Percentiles rank a stretch among this genome's conserved stretches.
phyloP scores from a whole-genome alignment of 805 yeast genomes.

The Myxozyma sirexii region DNA sequence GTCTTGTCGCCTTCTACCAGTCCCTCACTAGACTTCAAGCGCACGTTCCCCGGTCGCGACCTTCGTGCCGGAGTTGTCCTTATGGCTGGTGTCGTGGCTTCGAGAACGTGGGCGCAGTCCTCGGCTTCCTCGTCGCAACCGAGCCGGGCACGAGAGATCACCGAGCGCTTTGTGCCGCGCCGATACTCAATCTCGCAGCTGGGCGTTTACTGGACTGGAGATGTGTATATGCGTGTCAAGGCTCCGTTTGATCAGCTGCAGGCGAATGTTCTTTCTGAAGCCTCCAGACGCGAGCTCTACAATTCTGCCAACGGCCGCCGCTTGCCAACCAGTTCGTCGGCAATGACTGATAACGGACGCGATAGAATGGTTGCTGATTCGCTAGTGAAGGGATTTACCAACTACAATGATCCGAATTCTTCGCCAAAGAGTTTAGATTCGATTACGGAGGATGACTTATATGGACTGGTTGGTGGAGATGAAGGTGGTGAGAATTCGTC shows the following conservation, averaged over 20 bases:
- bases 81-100: slow-evolving; percentile 11
- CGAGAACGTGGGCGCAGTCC: background rate
- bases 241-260: slow-evolving; percentile 1
- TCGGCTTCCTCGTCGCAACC: background rate
- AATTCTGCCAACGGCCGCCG: no score
- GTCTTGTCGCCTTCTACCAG: background rate
- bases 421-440: background rate
- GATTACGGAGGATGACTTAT: slow-evolving; percentile 1
- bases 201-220: slow-evolving; percentile 9
- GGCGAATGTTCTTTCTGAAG: background rate
- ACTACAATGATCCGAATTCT: background rate
- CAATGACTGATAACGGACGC: background rate
- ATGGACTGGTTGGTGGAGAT: background rate
- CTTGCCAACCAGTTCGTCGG: background rate
- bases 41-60: slow-evolving; percentile 16
- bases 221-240: slow-evolving; percentile 3
- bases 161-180: slow-evolving; percentile 4
- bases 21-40: slow-evolving; percentile 2
- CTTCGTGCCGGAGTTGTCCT: background rate
- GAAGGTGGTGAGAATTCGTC: background rate
- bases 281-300: background rate
- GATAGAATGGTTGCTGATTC: background rate
- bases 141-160: background rate
- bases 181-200: background rate
- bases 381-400: no score